phyloP scores from a whole-genome alignment of 139 green algal genomes.

The Closterium sp. region DNA sequence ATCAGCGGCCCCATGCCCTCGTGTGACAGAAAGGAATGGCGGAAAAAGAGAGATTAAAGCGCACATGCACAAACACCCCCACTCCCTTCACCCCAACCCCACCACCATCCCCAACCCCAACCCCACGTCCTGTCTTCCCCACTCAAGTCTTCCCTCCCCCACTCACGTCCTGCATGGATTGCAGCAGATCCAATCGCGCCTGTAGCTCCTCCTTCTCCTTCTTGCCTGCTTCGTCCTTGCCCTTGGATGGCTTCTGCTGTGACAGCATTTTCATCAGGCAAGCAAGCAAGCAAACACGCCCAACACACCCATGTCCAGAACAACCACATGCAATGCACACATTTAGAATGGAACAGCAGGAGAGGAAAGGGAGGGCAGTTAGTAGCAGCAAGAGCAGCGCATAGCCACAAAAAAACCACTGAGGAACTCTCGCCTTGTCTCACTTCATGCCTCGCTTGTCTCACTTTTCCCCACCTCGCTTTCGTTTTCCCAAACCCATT shows the following conservation, averaged over 20 bases:
- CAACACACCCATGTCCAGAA: no score
- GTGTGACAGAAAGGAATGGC: background rate
- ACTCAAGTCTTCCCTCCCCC: constrained; percentile 38
- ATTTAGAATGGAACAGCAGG: no score
- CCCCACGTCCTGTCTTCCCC: background rate
- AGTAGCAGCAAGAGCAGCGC: no score
- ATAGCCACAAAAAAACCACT: no score
- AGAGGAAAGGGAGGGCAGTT: no score
- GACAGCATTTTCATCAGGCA: no score
- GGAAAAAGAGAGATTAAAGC: background rate
- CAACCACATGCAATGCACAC: no score
- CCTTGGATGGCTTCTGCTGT: constrained; percentile 18
- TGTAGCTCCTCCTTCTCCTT: constrained; percentile 71
- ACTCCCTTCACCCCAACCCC: background rate
- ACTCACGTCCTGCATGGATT: constrained; percentile 28
- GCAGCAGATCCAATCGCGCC: constrained; percentile 63
- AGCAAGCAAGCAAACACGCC: background rate
- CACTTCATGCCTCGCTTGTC: no score
- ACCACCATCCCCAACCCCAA: background rate
- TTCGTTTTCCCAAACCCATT: no score
- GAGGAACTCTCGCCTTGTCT: no score
- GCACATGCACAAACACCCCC: background rate
- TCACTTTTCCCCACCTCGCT: no score
- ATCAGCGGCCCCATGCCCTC: constrained; percentile 24
- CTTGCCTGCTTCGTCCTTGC: constrained; percentile 8